Conservation (phyloP, 768 basidiomycete species). For the Leccinum olivaceopallidum region DNA sequence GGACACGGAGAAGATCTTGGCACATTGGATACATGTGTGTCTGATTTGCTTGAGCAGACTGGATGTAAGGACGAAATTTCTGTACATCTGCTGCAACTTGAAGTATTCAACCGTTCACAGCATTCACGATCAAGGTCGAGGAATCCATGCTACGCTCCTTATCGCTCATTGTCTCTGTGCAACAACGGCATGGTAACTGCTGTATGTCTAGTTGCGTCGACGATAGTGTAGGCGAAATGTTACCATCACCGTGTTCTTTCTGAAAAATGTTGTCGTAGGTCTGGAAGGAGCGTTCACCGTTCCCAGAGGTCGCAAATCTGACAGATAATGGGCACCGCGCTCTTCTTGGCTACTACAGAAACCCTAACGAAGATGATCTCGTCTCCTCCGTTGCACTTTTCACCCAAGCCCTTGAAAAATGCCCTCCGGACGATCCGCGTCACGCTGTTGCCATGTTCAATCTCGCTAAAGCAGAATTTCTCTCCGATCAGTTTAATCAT, state of each 20-base stretch:
- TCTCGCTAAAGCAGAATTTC: constrained; percentile 3
- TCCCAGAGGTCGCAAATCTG: neutral
- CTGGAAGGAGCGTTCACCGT: neutral
- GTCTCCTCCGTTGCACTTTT: constrained; percentile 7
- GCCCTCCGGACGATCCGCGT: neutral
- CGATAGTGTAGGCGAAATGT: neutral
- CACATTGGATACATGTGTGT: neutral
- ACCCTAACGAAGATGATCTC: neutral
- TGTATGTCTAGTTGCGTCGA: neutral
- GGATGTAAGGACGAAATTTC: neutral
- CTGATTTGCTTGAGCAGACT: neutral
- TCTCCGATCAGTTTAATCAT: neutral
- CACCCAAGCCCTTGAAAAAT: constrained; percentile 2
- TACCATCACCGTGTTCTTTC: neutral
- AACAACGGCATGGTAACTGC: neutral
- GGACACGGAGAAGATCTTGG: neutral
- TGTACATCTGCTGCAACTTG: neutral
- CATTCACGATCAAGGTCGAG: neutral
- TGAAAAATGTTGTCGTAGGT: neutral
- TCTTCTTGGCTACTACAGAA: neutral
- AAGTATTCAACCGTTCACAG: neutral
- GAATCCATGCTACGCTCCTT: neutral
- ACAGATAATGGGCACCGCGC: constrained; percentile 8
- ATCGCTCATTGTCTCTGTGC: neutral
- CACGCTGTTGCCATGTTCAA: constrained; percentile 11